Conservation (phyloP, 768 basidiomycete species). For the Boletus pseudopeckii region DNA sequence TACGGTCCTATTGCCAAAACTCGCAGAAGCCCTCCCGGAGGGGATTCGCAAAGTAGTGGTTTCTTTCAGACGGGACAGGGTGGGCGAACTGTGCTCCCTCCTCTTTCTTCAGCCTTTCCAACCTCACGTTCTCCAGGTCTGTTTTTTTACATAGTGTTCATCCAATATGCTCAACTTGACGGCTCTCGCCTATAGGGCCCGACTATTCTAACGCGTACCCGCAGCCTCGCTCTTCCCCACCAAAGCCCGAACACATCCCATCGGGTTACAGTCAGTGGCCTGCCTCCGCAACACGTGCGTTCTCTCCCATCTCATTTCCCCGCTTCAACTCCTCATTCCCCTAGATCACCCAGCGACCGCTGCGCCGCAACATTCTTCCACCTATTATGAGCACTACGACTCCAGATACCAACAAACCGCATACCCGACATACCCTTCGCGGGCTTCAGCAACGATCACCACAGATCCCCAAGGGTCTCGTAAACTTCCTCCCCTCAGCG, state of each 20-base stretch:
- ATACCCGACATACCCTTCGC: slow-evolving; percentile 47
- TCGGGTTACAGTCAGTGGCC: slow-evolving; percentile 48
- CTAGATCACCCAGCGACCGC: slow-evolving; percentile 30
- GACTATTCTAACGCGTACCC: slow-evolving; percentile 56
- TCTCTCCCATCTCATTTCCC: slow-evolving; percentile 14
- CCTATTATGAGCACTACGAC: slow-evolving; percentile 57
- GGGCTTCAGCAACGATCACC: slow-evolving; percentile 48
- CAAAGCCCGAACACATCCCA: slow-evolving; percentile 54
- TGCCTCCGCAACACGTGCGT: slow-evolving; percentile 32
- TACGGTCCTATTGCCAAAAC: slow-evolving; percentile 60
- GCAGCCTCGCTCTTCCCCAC: slow-evolving; percentile 62
- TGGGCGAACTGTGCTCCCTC: slow-evolving; percentile 87
- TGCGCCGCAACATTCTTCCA: slow-evolving; percentile 45
- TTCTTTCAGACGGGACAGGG: slow-evolving; percentile 81
- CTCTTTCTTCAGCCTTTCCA: slow-evolving; percentile 81
- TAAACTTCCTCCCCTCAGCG: slow-evolving; percentile 54
- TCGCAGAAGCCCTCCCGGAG: slow-evolving; percentile 63
- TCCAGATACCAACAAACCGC: slow-evolving; percentile 40
- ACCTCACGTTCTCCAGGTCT: slow-evolving; percentile 89
- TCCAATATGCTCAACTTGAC: slow-evolving; percentile 56
- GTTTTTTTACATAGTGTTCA: slow-evolving; percentile 56
- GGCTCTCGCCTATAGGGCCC: slow-evolving; percentile 58
- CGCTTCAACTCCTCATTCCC: not conserved
- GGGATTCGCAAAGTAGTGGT: slow-evolving; percentile 54
- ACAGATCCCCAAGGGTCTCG: slow-evolving; percentile 49